Evolutionary conservation across 1,139 yeast species (phyloP).

Genomic region (Blastobotrys capitulatus): DNA sequence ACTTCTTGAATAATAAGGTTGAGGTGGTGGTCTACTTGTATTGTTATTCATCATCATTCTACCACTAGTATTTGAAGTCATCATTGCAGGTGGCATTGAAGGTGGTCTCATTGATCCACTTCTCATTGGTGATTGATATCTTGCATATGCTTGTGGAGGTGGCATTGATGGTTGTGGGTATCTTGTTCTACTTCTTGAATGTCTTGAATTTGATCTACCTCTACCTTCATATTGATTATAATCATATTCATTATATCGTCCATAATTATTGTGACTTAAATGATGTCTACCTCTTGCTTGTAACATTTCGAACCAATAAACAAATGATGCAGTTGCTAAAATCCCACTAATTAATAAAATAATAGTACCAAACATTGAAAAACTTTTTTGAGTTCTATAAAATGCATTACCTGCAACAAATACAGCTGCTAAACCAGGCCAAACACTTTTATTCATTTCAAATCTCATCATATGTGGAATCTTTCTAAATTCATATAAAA

Average conservation of each 20-base stretch:
- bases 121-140: neutral
- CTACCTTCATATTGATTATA: neutral
- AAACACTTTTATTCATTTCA: neutral
- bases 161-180: neutral
- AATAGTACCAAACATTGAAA: slow-evolving; percentile 3
- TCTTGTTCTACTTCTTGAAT: neutral
- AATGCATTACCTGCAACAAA: slow-evolving; percentile 6
- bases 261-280: no score
- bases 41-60: no score
- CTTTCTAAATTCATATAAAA: neutral
- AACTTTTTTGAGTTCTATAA: neutral
- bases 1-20: neutral
- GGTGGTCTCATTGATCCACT: neutral
- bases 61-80: no score
- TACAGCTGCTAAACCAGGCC: slow-evolving; percentile 1
- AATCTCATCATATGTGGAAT: neutral
- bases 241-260: no score
- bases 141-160: neutral
- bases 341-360: neutral
- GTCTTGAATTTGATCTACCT: neutral
- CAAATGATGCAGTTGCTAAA: slow-evolving; percentile 1
- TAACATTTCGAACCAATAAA: slow-evolving; percentile 1
- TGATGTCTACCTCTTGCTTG: neutral
- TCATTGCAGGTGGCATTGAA: neutral
- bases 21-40: neutral